phyloP scores from a whole-genome alignment of 106 monocot genomes.

The Platanthera guangdongensis region DNA sequence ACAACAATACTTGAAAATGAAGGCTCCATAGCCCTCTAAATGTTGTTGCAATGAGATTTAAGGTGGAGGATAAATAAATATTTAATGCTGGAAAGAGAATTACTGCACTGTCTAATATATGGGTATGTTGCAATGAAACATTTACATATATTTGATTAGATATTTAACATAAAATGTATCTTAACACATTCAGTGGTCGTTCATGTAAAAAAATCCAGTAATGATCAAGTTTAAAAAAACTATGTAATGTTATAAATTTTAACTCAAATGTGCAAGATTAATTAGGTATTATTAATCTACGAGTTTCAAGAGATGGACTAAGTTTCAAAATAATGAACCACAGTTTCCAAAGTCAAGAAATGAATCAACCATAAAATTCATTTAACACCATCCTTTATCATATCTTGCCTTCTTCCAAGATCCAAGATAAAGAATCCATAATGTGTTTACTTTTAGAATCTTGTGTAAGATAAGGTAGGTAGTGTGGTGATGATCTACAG shows the following conservation, averaged over 20 bases:
- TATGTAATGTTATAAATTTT: neutral
- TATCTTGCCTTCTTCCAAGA: neutral
- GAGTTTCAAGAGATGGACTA: neutral
- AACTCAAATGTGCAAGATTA: neutral
- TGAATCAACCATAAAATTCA: neutral
- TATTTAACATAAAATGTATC: neutral
- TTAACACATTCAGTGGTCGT: neutral
- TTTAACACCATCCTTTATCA: neutral
- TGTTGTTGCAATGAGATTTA: neutral
- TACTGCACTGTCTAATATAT: neutral
- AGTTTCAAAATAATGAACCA: neutral
- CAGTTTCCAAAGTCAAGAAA: neutral
- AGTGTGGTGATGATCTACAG: too few species aligned
- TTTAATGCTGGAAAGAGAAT: neutral
- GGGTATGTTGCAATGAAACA: neutral
- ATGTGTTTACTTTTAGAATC: neutral
- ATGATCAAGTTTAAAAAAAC: neutral
- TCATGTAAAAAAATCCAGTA: neutral
- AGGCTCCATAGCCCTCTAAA: neutral
- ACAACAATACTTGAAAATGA: neutral
- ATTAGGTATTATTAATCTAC: neutral
- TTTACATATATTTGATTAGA: neutral
- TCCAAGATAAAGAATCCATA: neutral
- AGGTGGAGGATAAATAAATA: neutral
- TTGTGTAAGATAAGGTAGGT: too few species aligned